Conservation (phyloP, 768 basidiomycete species). For the Rhizopogon roseolus region DNA sequence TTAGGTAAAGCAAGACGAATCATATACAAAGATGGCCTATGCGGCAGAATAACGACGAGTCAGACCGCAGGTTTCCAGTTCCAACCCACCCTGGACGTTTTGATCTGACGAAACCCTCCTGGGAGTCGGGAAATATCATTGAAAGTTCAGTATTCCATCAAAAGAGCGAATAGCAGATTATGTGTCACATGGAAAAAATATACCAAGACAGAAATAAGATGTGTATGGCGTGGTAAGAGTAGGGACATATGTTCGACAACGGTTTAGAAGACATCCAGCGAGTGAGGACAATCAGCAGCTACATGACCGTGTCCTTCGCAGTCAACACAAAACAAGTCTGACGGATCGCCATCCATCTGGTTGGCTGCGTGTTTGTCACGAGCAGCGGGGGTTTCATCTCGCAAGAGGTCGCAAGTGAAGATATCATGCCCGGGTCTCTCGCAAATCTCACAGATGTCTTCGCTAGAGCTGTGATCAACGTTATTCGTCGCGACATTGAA, state of each 20-base stretch:
- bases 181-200: background rate
- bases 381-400: slow-evolving; percentile 40
- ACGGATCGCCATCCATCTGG: slow-evolving; percentile 10
- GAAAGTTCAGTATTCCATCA: too few species aligned
- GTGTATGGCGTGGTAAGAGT: too few species aligned
- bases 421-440: slow-evolving; percentile 83
- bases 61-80: too few species aligned
- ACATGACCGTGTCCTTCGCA: slow-evolving; percentile 79
- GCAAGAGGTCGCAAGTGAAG: slow-evolving; percentile 75
- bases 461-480: slow-evolving; percentile 18
- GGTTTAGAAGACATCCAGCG: slow-evolving; percentile 76
- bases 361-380: slow-evolving; percentile 8
- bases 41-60: too few species aligned
- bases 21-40: too few species aligned
- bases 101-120: too few species aligned
- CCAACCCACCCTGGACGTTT: too few species aligned
- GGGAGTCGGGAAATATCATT: too few species aligned
- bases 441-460: slow-evolving; percentile 78
- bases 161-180: background rate
- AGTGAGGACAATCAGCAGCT: slow-evolving; percentile 78
- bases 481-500: slow-evolving; percentile 20
- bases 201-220: slow-evolving; percentile 1
- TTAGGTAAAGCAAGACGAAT: too few species aligned
- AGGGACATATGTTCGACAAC: background rate
- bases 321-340: slow-evolving; percentile 68